phyloP scores from a whole-genome alignment of 106 monocot species.

The Hemerocallis citrina region DNA sequence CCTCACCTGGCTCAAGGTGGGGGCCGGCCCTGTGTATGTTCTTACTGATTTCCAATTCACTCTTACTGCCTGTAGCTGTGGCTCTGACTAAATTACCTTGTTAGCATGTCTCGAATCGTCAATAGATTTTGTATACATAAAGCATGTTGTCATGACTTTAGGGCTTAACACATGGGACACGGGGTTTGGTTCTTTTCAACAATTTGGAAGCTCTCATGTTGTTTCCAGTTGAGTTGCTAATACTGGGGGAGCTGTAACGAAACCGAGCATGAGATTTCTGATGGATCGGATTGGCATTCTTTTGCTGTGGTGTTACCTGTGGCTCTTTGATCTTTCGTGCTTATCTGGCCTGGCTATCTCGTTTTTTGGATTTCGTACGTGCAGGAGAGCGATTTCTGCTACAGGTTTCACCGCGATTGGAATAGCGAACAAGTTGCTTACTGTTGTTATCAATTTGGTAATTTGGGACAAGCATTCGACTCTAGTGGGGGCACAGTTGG shows the following conservation, averaged over 20 bases:
- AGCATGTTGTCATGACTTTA: constrained; percentile 77
- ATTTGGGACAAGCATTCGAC: too few species aligned
- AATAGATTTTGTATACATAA: constrained; percentile 73
- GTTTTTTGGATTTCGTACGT: constrained; percentile 75
- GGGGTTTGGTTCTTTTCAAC: constrained; percentile 72
- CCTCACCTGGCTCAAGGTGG: too few species aligned
- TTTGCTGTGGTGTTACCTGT: constrained; percentile 44
- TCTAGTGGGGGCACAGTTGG: constrained; percentile 28
- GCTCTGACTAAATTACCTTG: constrained; percentile 45
- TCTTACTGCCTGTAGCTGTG: constrained; percentile 55
- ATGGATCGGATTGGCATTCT: constrained; percentile 36
- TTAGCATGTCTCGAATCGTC: too few species aligned
- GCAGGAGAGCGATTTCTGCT: constrained; percentile 51
- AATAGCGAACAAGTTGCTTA: constrained; percentile 31
- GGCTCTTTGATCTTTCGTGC: constrained; percentile 53
- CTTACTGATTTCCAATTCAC: constrained; percentile 33
- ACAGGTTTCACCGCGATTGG: constrained; percentile 77
- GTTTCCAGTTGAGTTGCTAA: constrained; percentile 53
- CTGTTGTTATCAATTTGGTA: too few species aligned
- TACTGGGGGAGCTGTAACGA: constrained; percentile 66
- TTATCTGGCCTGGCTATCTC: constrained; percentile 64
- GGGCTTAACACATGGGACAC: constrained; percentile 75
- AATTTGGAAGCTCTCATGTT: constrained; percentile 61
- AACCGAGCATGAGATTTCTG: constrained; percentile 42
- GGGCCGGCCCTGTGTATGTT: too few species aligned